Evolutionary conservation across 2,329 filamentous ascomycete species (phyloP).

Genomic region (Colletotrichum ledebouriae): DNA sequence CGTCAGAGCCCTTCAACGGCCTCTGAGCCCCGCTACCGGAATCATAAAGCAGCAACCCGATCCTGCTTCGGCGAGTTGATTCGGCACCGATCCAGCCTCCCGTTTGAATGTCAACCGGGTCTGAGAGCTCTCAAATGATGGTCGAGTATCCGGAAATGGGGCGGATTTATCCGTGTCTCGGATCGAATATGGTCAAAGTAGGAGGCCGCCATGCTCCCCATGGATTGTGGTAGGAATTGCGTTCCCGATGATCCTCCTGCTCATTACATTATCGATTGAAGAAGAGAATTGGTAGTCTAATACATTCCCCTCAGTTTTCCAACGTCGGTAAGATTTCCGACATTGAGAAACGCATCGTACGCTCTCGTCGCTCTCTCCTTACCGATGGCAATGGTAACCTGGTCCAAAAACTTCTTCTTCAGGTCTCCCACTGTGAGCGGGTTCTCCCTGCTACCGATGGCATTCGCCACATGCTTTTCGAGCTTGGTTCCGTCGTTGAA

Average conservation of each 20-base stretch:
- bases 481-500: neutral
- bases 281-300: neutral
- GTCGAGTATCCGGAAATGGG: too few species aligned
- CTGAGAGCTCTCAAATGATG: too few species aligned
- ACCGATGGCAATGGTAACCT: neutral
- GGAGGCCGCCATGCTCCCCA: too few species aligned
- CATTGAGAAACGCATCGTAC: neutral
- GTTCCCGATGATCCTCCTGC: too few species aligned
- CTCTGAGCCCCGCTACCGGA: neutral
- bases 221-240: too few species aligned
- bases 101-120: too few species aligned
- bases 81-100: neutral
- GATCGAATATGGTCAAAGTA: too few species aligned
- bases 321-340: conserved; percentile 1
- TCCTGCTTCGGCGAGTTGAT: neutral
- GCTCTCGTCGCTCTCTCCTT: neutral
- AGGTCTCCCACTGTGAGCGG: neutral
- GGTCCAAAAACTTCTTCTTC: conserved; percentile 9
- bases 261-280: too few species aligned
- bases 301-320: neutral
- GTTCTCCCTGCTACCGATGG: conserved; percentile 1
- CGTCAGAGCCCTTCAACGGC: neutral
- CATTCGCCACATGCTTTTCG: neutral
- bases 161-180: too few species aligned
- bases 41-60: rapidly evolving